Evolutionary conservation across 1,284 basidiomycete species (phyloP), one percentile per base, ranked within the genome.

Genomic region (Pseudozyma sp.): DNA sequence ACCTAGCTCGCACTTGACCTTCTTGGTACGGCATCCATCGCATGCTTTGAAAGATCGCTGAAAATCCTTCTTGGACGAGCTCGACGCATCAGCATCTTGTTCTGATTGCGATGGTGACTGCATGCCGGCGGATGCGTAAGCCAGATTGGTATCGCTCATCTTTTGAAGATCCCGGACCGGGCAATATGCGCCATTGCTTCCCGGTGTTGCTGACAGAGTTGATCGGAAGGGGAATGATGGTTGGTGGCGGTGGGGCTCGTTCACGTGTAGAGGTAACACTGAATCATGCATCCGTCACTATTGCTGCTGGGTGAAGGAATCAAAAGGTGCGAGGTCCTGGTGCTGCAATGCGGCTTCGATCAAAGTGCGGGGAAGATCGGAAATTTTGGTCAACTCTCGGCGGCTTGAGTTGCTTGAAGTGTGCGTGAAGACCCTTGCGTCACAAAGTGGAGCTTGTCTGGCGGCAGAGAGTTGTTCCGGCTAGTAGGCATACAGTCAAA

Each of bases 41-140:
- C 73, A 76, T 6, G 73, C 73, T 56, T 76, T 76, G 73, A 76
- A 76, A 1, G 73, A 76, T 8, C 73, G 64, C 19, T 76, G 73
- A 25, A 76, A 76, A 52, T 71, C 65, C 35, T 69, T 76, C 47
- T 66, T 68, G n/a, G 52, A 48, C 8, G 72, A 64, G 16, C 52
- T 53, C 5, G 43, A 44, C 9, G 42, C 48, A 19, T 72, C 70
- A 35, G 25, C 51, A 9, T 71, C 69, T 43, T 52, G 61, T 34
- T 14, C 25, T 18, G 56, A 62, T 25, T 47, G 50, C 47, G 54
- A 54, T 21, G 61, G 67, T 13, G 67, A 70, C 11, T 56, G 52
- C 16, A 52, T 36, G 18, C 34, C 10, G 16, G 53, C 35, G 9
- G 56, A 18, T 25, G n/a, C 43, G n/a, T 56, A 56, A 25, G 54